Evolutionary conservation across 2,329 filamentous ascomycete genomes (phyloP).

Genomic region (Ascochyta clinopodiicola): DNA sequence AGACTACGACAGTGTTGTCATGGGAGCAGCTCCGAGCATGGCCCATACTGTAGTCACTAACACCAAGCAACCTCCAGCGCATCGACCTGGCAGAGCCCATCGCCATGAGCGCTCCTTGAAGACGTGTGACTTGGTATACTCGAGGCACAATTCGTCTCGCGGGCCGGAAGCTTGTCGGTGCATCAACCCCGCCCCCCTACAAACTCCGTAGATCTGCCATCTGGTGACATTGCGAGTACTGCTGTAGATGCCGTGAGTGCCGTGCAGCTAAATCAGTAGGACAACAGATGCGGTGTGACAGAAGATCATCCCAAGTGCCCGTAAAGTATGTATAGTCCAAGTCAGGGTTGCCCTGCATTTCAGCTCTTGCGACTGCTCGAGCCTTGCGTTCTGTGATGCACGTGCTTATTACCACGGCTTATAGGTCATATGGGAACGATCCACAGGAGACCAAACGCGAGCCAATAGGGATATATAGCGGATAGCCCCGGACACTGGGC

Average conservation of each 20-base stretch:
- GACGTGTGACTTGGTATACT: background rate
- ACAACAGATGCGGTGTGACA: background rate
- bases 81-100: background rate
- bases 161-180: background rate
- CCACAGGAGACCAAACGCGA: background rate
- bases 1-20: no score
- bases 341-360: background rate
- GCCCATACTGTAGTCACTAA: background rate
- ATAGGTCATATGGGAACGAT: background rate
- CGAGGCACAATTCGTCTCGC: background rate
- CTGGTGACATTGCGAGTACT: background rate
- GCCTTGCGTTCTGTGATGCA: background rate
- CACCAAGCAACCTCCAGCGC: background rate
- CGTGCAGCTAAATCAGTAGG: background rate
- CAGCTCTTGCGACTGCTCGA: conserved; percentile 5
- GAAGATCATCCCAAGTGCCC: background rate
- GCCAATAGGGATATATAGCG: background rate
- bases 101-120: background rate
- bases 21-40: background rate
- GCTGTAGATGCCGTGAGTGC: background rate
- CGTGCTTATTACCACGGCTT: conserved; percentile 1
- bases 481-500: background rate
- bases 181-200: background rate
- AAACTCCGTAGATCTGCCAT: background rate
- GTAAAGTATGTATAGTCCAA: background rate